Base-by-base conservation (phyloP, 2,329 filamentous ascomycete species). In the Alternaria solani region DNA sequence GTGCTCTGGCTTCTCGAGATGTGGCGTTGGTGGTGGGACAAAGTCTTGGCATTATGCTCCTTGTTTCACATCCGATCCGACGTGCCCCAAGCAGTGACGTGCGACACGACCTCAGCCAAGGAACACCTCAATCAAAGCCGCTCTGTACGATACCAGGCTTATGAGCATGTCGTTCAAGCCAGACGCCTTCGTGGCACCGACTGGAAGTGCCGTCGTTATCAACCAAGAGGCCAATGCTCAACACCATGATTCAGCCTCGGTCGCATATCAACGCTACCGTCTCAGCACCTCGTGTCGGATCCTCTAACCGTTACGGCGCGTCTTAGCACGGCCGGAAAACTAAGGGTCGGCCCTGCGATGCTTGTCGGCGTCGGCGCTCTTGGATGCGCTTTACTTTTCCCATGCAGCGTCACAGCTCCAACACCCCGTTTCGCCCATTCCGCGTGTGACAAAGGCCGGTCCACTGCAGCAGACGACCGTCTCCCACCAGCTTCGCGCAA, bases 1-100 rank as follows among this genome's bases (percentile, higher is more conserved):
- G 7, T 8, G 8, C 7, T 12, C 32, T 36, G 32, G 12, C 14
- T 12, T 34, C 12, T 5, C 16, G 14, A 3, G 14, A 5, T 16
- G 32, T 36, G 32, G 14, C 12, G 32, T 36, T 36, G 20, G 20
- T 23, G 20, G 20, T 23, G 20, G 20, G 41, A 36, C 23, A 18
- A 7, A 7, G 44, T 55, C 60, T 65, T 61, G 62, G 62, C 57
- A 38, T 23, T 34, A 20, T 58, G 23, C 34, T 59, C 51, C 44
- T 49, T 34, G 62, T 64, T 64, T 64, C 62, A 43, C 5, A 28
- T 42, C 25, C 53, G 8, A 32, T 26, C 8, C 32, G 51, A 53
- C 59, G 8, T 61, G 48, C 60, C 57, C 39, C 36, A 44, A 55
- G 41, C 26, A 52, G 62, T 53, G 16, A 38, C 12, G 28, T 55